phyloP scores from a whole-genome alignment of 202 grass and related monocot species.

The Sporobolus alterniflorus region DNA sequence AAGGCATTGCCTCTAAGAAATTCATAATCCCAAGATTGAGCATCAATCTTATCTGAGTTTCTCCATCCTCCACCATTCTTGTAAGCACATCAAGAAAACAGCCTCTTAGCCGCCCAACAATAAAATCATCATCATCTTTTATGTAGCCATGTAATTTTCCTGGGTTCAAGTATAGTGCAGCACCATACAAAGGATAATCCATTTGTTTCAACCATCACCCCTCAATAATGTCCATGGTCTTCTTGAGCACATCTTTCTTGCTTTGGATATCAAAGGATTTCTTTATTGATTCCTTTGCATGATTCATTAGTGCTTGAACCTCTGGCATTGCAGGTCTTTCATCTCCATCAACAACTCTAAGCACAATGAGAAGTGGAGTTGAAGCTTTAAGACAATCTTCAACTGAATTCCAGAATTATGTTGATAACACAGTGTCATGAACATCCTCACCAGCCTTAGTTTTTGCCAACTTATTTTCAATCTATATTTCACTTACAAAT shows the following conservation, averaged over 20 bases:
- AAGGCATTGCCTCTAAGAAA: not conserved
- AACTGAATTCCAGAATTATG: not conserved
- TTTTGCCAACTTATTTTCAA: too few species aligned
- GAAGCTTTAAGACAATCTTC: not conserved
- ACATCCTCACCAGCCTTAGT: not conserved
- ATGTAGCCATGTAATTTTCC: too few species aligned
- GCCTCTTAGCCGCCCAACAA: constrained; percentile 24
- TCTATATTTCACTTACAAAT: too few species aligned
- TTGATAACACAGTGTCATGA: not conserved
- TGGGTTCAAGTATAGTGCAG: constrained; percentile 48
- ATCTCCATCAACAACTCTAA: not conserved
- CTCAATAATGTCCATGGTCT: constrained; percentile 34
- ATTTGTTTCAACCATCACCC: constrained; percentile 29
- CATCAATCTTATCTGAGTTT: not conserved
- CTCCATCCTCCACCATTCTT: not conserved
- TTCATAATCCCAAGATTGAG: not conserved
- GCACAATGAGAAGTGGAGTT: not conserved
- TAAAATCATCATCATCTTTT: too few species aligned
- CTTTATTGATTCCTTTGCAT: not conserved
- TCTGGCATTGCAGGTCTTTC: too few species aligned
- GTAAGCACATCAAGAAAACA: not conserved
- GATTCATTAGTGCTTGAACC: not conserved
- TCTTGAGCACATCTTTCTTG: not conserved
- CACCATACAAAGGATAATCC: constrained; percentile 41
- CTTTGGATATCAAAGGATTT: not conserved